These are phyloP conservation scores for Cymodocea nodosa DNA, from an alignment of 116 monocot species.

Conservation along the genomic window DNA sequence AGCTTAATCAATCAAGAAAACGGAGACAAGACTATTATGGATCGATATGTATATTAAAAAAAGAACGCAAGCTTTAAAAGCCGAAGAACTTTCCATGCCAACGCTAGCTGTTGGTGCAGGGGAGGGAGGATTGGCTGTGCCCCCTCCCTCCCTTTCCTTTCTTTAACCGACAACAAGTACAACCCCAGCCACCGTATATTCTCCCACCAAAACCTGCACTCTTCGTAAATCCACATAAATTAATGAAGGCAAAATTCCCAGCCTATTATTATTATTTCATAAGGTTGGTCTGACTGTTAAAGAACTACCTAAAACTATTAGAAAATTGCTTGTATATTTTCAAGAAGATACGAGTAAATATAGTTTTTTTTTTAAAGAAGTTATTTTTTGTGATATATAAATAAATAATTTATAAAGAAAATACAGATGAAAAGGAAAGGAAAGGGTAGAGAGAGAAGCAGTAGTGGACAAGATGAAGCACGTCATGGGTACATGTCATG, in stretches of 20 bases:
- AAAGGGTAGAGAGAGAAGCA: not conserved
- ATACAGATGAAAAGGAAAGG: not conserved
- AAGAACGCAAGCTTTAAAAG: not conserved
- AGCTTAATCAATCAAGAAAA: too few species aligned
- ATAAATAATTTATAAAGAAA: not conserved
- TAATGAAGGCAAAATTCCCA: not conserved
- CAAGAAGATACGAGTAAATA: not conserved
- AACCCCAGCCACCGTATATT: conserved; percentile 4
- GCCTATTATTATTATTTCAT: not conserved
- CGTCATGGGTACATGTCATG: conserved; percentile 9
- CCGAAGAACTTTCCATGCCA: not conserved
- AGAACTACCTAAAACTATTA: too few species aligned
- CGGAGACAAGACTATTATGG: too few species aligned
- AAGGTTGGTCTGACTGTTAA: too few species aligned
- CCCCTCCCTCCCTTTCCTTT: not conserved
- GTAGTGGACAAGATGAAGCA: conserved; percentile 4
- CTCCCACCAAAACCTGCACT: conserved; percentile 1
- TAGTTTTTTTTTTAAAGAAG: not conserved
- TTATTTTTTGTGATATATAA: not conserved
- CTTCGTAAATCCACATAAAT: not conserved
- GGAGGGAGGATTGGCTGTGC: too few species aligned
- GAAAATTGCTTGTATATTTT: too few species aligned
- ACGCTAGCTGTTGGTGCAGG: too few species aligned
- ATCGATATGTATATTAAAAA: too few species aligned
- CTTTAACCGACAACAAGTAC: conserved; percentile 4